These are phyloP conservation scores for Trifolium fragiferum DNA, from an alignment of 306 rosid genomes.

Conservation along the genomic window DNA sequence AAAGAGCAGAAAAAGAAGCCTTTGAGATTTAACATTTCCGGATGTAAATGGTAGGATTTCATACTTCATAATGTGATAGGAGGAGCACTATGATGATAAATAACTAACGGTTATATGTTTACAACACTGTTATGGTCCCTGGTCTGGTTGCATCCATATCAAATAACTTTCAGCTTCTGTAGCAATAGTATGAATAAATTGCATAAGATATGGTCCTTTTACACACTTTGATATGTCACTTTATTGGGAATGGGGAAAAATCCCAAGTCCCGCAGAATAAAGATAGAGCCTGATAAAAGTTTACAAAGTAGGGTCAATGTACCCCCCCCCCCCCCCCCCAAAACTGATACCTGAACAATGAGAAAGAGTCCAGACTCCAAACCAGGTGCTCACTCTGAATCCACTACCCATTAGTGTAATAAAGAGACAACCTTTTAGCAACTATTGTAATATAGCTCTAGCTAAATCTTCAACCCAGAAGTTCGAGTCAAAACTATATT, in stretches of 20 bases:
- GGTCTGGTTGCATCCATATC: too few relatives aligned
- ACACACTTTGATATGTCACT: not conserved
- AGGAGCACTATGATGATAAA: not conserved
- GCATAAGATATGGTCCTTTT: not conserved
- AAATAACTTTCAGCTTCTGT: too few relatives aligned
- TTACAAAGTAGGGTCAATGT: too few relatives aligned
- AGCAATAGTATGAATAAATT: not conserved
- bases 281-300: too few relatives aligned
- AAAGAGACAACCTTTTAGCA: slow-evolving; percentile 6
- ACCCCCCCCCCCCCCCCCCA: too few relatives aligned
- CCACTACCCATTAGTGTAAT: slow-evolving; percentile 11
- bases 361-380: slow-evolving; percentile 10
- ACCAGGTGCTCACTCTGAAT: slow-evolving; percentile 25
- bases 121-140: too few relatives aligned
- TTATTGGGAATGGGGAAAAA: too few relatives aligned
- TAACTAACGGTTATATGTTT: not conserved
- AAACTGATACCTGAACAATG: slow-evolving; percentile 2
- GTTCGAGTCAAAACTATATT: slow-evolving; percentile 6
- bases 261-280: too few relatives aligned
- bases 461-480: slow-evolving; percentile 6
- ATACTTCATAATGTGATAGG: not conserved
- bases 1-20: not conserved
- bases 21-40: not conserved
- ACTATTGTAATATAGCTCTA: slow-evolving; percentile 15
- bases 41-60: slow-evolving; percentile 21